Evolutionary conservation across 1,284 basidiomycete genomes (phyloP).

Genomic region (Fomes fomentarius): DNA sequence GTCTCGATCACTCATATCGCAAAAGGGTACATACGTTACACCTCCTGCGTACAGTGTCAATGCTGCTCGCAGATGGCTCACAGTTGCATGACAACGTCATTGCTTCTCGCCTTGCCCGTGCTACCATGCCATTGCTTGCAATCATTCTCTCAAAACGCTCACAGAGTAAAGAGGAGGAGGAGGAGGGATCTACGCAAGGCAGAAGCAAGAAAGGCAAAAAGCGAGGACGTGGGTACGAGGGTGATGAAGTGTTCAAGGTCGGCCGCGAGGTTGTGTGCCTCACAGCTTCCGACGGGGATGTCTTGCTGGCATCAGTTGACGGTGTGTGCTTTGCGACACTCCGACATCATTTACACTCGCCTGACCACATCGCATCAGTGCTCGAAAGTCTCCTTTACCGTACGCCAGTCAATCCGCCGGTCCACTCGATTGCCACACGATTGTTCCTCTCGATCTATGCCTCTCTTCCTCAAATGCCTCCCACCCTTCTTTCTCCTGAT

Average conservation of each 20-base stretch:
- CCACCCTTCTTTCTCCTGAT: constrained; percentile 60
- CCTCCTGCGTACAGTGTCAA: constrained; percentile 48
- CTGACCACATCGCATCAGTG: constrained; percentile 5
- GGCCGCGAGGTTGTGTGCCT: constrained; percentile 53
- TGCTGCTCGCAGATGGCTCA: constrained; percentile 48
- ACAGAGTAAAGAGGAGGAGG: constrained; percentile 29
- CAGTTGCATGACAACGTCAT: constrained; percentile 52
- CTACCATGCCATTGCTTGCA: constrained; percentile 53
- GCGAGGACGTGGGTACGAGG: constrained; percentile 73
- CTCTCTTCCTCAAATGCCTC: constrained; percentile 55
- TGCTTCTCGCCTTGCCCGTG: constrained; percentile 58
- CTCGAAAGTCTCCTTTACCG: constrained; percentile 47
- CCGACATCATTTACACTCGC: not conserved
- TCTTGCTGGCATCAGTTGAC: constrained; percentile 61
- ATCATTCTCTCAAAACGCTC: constrained; percentile 49
- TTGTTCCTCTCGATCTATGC: constrained; percentile 61
- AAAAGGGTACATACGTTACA: constrained; percentile 12
- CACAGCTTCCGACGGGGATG: constrained; percentile 52
- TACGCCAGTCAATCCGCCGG: constrained; percentile 50
- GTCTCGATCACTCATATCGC: not conserved
- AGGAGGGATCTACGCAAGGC: constrained; percentile 22
- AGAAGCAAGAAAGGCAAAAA: constrained; percentile 73
- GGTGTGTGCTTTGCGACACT: constrained; percentile 44
- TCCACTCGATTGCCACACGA: constrained; percentile 62
- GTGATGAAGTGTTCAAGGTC: constrained; percentile 74